Evolutionary conservation across 495 filamentous ascomycete genomes (phyloP), one percentile per base, ranked within the genome.

Genomic region (Penicillium waksmanii): DNA sequence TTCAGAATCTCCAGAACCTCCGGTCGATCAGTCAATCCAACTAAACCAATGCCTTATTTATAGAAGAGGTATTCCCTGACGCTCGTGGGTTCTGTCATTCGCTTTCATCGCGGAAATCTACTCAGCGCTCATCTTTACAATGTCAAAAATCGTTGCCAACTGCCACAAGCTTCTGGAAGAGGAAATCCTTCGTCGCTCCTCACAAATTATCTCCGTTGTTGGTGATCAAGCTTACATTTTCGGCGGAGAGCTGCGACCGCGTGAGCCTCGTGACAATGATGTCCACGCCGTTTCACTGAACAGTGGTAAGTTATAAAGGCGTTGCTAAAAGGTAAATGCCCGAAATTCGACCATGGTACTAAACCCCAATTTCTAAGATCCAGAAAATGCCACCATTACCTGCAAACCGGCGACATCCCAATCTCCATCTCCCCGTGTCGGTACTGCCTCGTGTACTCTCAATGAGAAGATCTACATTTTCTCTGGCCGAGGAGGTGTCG

Each of bases 161-260:
- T 44, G 42, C 42, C 15, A 17, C 46, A 68, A 70, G 51, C 25
- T 70, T 40, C 21, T 61, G 21, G 65, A 70, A 10, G 54, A 23
- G 18, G 69, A 73, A 25, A 55, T 66, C n/a, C 75, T 95, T 4
- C 85, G 84, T 15, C 82, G 90, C 11, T 89, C 87, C 3, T 87
- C 87, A 0, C 91, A 94, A 64, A 82, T 85, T 5, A 66, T 91
- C 50, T 84, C 89, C 15, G 74, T 92, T 51, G 68, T 93, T 33
- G 81, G 80, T 55, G 80, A 84, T n/a, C 80, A 82, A 46, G 83
- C 85, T 15, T 93, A 77, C 18, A 58, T 77, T n/a, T 80, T 72
- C 50, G 77, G 82, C 7, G 67, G 77, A 51, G 79, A 74, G 64
- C 63, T 71, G 56, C 65, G 61, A 58, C 80, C 65, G 46, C 79